These are phyloP conservation scores for Cetradonia linearis DNA, from an alignment of 495 filamentous ascomycete species.

Conservation along the genomic window DNA sequence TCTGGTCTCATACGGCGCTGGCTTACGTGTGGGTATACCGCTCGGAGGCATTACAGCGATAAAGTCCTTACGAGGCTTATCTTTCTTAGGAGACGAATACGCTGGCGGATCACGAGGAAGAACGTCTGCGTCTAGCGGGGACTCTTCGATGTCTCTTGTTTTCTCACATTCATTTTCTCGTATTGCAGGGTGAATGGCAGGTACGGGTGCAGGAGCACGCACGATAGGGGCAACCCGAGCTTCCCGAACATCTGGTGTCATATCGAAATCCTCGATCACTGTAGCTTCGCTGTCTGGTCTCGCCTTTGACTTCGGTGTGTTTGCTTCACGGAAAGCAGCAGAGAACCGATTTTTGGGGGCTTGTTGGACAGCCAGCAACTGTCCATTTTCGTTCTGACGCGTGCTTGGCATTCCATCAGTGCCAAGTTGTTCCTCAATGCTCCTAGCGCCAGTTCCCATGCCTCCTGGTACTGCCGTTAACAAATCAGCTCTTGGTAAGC, in stretches of 20 bases:
- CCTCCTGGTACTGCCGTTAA: neutral
- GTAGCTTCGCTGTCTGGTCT: conserved; percentile 24
- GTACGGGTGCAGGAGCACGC: conserved; percentile 18
- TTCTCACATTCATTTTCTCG: neutral
- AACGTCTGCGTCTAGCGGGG: conserved; percentile 16
- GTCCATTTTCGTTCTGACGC: conserved; percentile 23
- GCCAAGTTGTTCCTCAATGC: neutral
- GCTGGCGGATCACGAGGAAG: conserved; percentile 22
- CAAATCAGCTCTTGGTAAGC: conserved; percentile 22
- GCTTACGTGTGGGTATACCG: conserved; percentile 3
- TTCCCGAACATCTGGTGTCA: conserved; percentile 24
- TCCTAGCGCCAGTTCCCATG: neutral
- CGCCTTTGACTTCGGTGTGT: conserved; percentile 19
- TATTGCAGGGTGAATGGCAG: conserved; percentile 16
- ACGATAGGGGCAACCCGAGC: conserved; percentile 23
- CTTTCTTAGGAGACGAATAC: conserved; percentile 14
- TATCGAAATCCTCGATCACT: conserved; percentile 25
- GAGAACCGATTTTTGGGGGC: conserved; percentile 24
- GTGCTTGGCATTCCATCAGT: neutral
- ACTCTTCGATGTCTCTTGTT: neutral
- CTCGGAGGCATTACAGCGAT: conserved; percentile 28
- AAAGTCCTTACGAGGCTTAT: conserved; percentile 27
- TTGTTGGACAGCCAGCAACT: conserved; percentile 28
- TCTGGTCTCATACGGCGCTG: conserved; percentile 14
- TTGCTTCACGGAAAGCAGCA: conserved; percentile 23